Base-by-base conservation (phyloP, 345 rosid genomes). In the Balakata baccata region DNA sequence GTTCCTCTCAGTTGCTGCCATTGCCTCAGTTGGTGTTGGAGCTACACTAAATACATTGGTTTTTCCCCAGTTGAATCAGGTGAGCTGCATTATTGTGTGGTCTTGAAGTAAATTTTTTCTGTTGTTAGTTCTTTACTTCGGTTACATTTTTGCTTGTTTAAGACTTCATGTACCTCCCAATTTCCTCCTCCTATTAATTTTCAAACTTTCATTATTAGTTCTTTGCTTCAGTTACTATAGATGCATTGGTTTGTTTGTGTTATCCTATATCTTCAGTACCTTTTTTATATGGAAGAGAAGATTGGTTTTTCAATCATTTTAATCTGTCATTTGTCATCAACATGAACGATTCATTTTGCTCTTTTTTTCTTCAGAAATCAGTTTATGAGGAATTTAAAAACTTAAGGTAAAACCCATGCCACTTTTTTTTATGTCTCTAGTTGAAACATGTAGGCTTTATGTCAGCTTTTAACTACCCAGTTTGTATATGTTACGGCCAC, bases 11-110 rank as follows among this genome's bases (percentile, higher is more conserved):
- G 84, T 86, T 73, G 96, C 88, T 68, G 90, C 86, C 65, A 71
- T 89, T 76, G 87, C 93, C 68, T 90, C 94, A 70, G 80, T 95
- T 60, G 88, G 92, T 54, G 80, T 82, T 45, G 97, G 96, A 74
- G 92, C 87, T 81, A 89, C 93, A 38, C 66, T 95, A 25, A 92
- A 92, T 77, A 74, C 73, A 34, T 51, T 89, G 53, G 84, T 89
- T 77, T 70, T 87, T 11, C 97, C 97, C 65, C 87, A 88, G 68
- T 77, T 92, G 71, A 92, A 84, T 75, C 89, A 82, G 86, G 99
- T 89, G 76, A 77, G 68, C 58, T 18, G 20, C 37, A 47, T 34
- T 43, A 74, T 68, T 75, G 43, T 54, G 39, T 66, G 76, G 46
- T 49, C 76, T 18, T 38, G 11, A 12, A 34, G 53, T 39, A 13